Evolutionary conservation across 2,329 filamentous ascomycete species (phyloP), one percentile per base, ranked within the genome.

Genomic region (Cadophora sp.): DNA sequence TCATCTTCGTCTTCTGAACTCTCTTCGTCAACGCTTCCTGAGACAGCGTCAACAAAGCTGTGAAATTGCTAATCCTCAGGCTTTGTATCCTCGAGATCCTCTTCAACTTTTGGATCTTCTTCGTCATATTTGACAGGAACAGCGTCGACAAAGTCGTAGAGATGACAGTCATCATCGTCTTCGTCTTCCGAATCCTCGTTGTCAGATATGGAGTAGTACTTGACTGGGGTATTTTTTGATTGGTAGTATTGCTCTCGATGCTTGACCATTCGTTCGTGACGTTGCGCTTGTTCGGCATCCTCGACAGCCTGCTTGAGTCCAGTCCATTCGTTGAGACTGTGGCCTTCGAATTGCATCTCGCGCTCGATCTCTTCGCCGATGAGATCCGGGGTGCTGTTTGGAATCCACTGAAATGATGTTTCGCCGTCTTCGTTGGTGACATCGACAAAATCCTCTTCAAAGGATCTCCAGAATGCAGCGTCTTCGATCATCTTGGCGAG

Each of bases 81-180:
- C 36, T 39, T 13, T 39, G 6, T 13, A 13, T 11, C 36, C 4
- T 11, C 36, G 2, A 13, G 11, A 9, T 39, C 36, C 36, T 39
- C 36, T 39, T 39, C 1, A 39, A 39, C 36, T 39, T 11, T 9
- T 39, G 36, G 36, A 2, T 6, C 36, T 9, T 39, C 36, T 2
- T 9, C 36, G 36, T 39, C 36, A 39, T 13, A 30, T 48, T 13
- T 14, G 33, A 20, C 22, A 7, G 43, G 30, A 16, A 20, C 13
- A 36, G 22, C 13, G 14, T 20, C 24, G 24, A 39, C 27, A 43
- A 50, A 50, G 7, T 24, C 27, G 43, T 64, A 64, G 4, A 64
- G 53, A 24, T 59, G 53, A 13, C 47, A 24, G 24, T 59, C 55
- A 14, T 64, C 62, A 3, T 64, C 53, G 8, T 59, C 62, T 18